Base-by-base conservation (phyloP, 1,139 yeast species). In the Candida mesenterica region DNA sequence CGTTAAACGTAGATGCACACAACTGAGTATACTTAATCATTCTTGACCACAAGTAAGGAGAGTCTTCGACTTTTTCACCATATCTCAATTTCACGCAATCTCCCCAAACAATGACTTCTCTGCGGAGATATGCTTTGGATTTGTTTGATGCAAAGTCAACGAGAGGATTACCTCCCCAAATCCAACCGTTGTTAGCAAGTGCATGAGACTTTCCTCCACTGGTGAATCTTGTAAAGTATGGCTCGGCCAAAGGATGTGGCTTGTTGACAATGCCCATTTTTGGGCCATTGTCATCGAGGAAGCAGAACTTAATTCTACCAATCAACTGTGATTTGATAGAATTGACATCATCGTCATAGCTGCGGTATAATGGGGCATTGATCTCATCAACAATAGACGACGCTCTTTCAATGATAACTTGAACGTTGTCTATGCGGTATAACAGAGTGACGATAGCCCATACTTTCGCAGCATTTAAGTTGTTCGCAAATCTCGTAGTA, bases 41-140 rank as follows among this genome's bases (percentile, higher is more conserved):
- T 54, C 92, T 75, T 15, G 82, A 68, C 98, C 98, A 92, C 33
- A 92, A 62, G 49, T 77, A 77, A 0, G 97, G 97, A 0, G 96
- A 87, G 54, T 90, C 97, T 40, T 77, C 76, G 2, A 84, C 86
- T 16, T 69, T 65, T 1, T 60, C 42, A 4, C 98, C 98, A 55
- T 89, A 92, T 45, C 98, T 73, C 44, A 92, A 69, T 55, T 92
- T 92, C 38, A 90, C 92, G 69, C 98, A 92, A 55, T 92, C 98
- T 5, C 96, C 95, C 98, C 98, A 92, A 19, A 90, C 88, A 48
- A 92, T 89, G 13, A 92, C 96, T 58, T 92, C 96, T 57, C 98
- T 77, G 39, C 95, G 73, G 37, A 92, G 63, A 53, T 92, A 92
- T 2, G 95, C 92, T 51, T 78, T 82, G 8, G 95, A 79, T 39